Percentiles rank a stretch among this genome's conserved stretches.
These are phyloP conservation scores for Chalara sp. DNA, from an alignment of 2,329 filamentous ascomycete genomes.

Conservation along the genomic window DNA sequence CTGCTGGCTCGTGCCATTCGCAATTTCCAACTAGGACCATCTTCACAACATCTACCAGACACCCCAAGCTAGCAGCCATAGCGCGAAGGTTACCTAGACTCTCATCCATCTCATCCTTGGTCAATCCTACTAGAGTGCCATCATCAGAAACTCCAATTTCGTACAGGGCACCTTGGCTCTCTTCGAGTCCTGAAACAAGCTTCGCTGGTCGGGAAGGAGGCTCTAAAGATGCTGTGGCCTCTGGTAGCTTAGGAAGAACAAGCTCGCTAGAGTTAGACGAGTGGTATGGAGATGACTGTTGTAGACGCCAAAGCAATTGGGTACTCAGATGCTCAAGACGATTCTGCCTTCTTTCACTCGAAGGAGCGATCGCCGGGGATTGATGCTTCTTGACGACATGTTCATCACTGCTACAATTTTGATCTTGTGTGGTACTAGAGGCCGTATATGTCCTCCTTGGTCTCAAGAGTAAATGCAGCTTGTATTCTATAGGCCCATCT, in stretches of 20 bases:
- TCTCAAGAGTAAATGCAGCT: constrained; percentile 80
- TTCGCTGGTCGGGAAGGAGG: constrained; percentile 44
- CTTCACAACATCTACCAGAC: constrained; percentile 72
- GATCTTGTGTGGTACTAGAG: constrained; percentile 52
- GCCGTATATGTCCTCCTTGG: constrained; percentile 67
- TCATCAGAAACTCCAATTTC: constrained; percentile 96
- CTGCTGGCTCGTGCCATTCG: constrained; percentile 48
- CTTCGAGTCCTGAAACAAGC: constrained; percentile 74
- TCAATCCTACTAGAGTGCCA: constrained; percentile 81
- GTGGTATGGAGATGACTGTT: constrained; percentile 91
- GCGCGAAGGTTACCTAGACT: constrained; percentile 76
- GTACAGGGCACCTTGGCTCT: constrained; percentile 88
- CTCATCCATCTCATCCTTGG: constrained; percentile 86
- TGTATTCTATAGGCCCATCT: constrained; percentile 93
- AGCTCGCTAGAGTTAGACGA: constrained; percentile 69
- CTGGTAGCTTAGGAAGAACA: constrained; percentile 68
- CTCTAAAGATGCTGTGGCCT: constrained; percentile 45
- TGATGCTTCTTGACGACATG: constrained; percentile 4
- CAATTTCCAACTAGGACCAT: constrained; percentile 82
- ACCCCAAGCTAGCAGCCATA: constrained; percentile 92
- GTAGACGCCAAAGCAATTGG: constrained; percentile 87
- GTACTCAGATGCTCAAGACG: constrained; percentile 88
- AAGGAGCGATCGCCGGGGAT: constrained; percentile 18
- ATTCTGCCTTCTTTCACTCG: constrained; percentile 67
- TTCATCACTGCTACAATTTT: background rate